These are phyloP conservation scores for Metarhizium robertsii DNA, from an alignment of 2,329 filamentous ascomycete genomes.

Conservation along the genomic window DNA sequence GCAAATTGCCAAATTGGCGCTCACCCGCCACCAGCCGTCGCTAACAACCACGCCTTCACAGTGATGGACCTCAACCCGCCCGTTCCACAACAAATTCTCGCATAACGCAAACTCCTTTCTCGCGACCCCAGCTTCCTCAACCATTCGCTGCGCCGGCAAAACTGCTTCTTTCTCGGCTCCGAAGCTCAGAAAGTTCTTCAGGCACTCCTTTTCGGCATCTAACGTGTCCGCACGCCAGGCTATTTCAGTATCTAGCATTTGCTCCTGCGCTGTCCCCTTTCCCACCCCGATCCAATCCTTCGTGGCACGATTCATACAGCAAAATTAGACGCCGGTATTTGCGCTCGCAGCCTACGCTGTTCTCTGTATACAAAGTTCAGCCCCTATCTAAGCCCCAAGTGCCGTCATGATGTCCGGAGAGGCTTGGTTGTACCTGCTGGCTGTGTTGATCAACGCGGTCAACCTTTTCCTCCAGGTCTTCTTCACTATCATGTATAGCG, in stretches of 20 bases:
- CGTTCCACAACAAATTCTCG: slow-evolving; percentile 10
- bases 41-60: not conserved
- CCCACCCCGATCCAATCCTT: not conserved
- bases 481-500: slow-evolving; percentile 99
- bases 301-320: not conserved
- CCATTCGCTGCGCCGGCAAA: not conserved
- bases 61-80: slow-evolving; percentile 1
- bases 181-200: not conserved
- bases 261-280: not conserved
- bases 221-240: not conserved
- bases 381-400: not conserved
- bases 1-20: not conserved
- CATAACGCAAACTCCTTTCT: not conserved
- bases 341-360: not conserved
- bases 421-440: slow-evolving; percentile 95
- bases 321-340: not conserved
- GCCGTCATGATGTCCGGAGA: slow-evolving; percentile 73
- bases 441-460: slow-evolving; percentile 98
- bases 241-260: not conserved
- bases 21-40: not conserved
- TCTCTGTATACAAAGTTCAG: not conserved
- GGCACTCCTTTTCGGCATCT: not conserved
- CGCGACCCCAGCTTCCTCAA: not conserved
- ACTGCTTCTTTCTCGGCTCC: not conserved
- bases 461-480: slow-evolving; percentile 99